A percentile compares a stretch with the other conserved stretches of the same genome.
These are phyloP conservation scores for Fusarium virguliforme DNA, from an alignment of 2,329 filamentous ascomycete genomes.

Conservation along the genomic window DNA sequence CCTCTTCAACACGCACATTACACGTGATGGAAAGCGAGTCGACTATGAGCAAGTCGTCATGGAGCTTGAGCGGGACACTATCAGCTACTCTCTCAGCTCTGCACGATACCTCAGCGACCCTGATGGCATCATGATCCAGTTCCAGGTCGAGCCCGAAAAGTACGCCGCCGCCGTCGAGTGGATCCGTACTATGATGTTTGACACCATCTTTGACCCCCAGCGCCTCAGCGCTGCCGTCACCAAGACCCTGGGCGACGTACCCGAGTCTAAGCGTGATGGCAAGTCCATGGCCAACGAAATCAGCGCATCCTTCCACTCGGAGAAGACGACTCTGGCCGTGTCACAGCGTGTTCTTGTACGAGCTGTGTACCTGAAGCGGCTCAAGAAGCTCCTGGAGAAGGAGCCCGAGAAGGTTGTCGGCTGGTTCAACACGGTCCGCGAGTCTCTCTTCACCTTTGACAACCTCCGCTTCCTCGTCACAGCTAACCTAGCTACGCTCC, in stretches of 20 bases:
- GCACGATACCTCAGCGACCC: conserved; percentile 80
- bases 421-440: conserved; percentile 84
- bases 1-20: conserved; percentile 94
- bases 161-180: conserved; percentile 87
- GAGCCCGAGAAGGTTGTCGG: conserved; percentile 82
- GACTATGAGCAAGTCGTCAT: conserved; percentile 95
- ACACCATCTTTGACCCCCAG: conserved; percentile 86
- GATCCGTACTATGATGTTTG: conserved; percentile 89
- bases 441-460: conserved; percentile 82
- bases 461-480: conserved; percentile 91
- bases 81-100: conserved; percentile 83
- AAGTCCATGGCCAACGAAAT: conserved; percentile 76
- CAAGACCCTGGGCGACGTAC: conserved; percentile 92
- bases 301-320: conserved; percentile 85
- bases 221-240: conserved; percentile 76
- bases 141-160: conserved; percentile 91
- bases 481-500: conserved; percentile 82
- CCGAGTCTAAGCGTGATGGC: conserved; percentile 91
- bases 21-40: conserved; percentile 80
- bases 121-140: conserved; percentile 85
- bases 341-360: conserved; percentile 89
- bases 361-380: conserved; percentile 86
- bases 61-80: conserved; percentile 90
- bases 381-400: conserved; percentile 85
- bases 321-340: conserved; percentile 81